Evolutionary conservation across 441 rosid species (phyloP).

Genomic region (Mallotus repandus): DNA sequence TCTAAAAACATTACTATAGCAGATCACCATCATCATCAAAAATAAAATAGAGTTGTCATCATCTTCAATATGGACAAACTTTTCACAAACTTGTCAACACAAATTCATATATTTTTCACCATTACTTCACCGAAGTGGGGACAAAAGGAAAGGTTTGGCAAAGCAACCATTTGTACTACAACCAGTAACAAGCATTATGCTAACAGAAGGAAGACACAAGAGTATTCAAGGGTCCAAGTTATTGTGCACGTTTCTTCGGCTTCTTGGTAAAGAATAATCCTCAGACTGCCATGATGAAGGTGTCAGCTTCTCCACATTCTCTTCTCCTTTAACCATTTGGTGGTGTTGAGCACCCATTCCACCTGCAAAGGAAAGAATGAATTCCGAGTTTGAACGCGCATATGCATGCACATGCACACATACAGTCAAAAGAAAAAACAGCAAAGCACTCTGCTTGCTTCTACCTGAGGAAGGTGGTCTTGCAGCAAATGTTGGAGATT

Average conservation of each 20-base stretch:
- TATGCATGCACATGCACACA: neutral
- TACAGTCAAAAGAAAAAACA: neutral
- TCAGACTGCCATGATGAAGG: conserved; percentile 33
- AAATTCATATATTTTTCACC: too few species aligned
- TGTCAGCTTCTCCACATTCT: neutral
- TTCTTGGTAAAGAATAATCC: conserved; percentile 34
- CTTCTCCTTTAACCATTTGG: conserved; percentile 12
- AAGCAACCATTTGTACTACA: neutral
- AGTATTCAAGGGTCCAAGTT: conserved; percentile 14
- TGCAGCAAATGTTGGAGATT: conserved; percentile 16
- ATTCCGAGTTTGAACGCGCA: too few species aligned
- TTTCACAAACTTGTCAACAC: too few species aligned
- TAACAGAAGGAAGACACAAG: neutral
- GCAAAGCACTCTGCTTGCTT: neutral
- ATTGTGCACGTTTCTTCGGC: conserved; percentile 36
- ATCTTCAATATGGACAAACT: too few species aligned
- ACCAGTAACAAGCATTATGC: neutral
- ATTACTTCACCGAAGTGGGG: too few species aligned
- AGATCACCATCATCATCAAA: too few species aligned
- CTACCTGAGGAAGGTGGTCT: conserved; percentile 22
- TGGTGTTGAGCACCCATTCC: conserved; percentile 13
- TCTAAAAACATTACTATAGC: too few species aligned
- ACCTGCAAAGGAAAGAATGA: conserved; percentile 24
- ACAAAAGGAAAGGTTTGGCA: neutral
- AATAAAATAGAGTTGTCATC: too few species aligned